Percentiles rank a stretch among this genome's conserved stretches.
Evolutionary conservation across 768 basidiomycete genomes (phyloP).

Genomic region (Stropharia rugosoannulata): DNA sequence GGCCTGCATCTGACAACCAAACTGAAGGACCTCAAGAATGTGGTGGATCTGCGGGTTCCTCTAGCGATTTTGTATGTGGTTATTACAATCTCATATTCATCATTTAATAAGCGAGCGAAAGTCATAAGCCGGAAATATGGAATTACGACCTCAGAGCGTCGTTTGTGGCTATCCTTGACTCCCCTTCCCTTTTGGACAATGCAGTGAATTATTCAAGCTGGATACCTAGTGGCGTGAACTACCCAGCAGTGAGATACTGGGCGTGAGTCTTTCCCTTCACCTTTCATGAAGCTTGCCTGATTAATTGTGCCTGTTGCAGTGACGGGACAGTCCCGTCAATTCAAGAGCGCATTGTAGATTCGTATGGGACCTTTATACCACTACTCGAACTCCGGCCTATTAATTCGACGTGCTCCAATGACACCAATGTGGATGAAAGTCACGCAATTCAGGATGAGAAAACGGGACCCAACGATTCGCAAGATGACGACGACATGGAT

Average conservation of each 20-base stretch:
- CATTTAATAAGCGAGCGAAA: constrained; percentile 4
- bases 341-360: constrained; percentile 29
- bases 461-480: constrained; percentile 6
- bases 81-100: not conserved
- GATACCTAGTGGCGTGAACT: constrained; percentile 21
- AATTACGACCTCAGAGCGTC: constrained; percentile 36
- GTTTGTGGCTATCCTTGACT: constrained; percentile 31
- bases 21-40: constrained; percentile 12
- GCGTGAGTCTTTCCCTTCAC: constrained; percentile 2
- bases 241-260: constrained; percentile 17
- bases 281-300: not conserved
- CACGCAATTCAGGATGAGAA: not conserved
- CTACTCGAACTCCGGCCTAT: constrained; percentile 31
- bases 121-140: constrained; percentile 19
- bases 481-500: constrained; percentile 11
- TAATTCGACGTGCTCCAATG: constrained; percentile 16
- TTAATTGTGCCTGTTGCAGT: not conserved
- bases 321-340: constrained; percentile 8
- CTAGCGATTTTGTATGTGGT: constrained; percentile 29
- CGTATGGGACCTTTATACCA: constrained; percentile 31
- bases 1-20: constrained; percentile 25
- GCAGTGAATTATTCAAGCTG: constrained; percentile 31
- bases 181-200: constrained; percentile 29
- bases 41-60: constrained; percentile 28
- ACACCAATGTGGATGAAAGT: not conserved